Evolutionary conservation across 2,329 filamentous ascomycete genomes (phyloP), one percentile per base, ranked within the genome.

Genomic region (Endocalyx cinctus): DNA sequence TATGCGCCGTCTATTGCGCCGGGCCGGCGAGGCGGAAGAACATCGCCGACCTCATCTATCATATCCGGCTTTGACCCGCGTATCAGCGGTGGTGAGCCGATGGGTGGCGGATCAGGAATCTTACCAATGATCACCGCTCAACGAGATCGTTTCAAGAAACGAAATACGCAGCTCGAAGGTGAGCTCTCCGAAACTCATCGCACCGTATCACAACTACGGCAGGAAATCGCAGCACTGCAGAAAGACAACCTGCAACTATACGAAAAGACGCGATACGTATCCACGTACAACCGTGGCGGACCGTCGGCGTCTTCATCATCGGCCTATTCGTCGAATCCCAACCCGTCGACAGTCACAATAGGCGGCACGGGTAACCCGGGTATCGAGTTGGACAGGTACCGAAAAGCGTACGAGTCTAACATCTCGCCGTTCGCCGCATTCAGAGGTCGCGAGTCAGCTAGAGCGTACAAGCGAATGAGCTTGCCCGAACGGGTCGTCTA

Each of bases 71-170:
- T 96, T 54, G 86, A 94, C 52, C 81, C 84, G 15, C 73, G 77
- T 27, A 68, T 67, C 63, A 57, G 61, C 7, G 62, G 70, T 25
- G 65, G 71, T 12, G 84, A 87, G 29, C 70, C 81, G 7, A 72
- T 82, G 35, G 84, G 84, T 19, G 72, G 85, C 34, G 86, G 87
- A 3, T 86, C 86, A 0, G 87, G 89, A 10, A 96, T 98, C 44
- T 69, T 98, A 16, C 94, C 92, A 20, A 98, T 98, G 94, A 85
- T 98, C 33, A 95, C 92, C 20, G 92, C 94, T 2, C 94, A 98
- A 63, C 83, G 92, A 41, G 92, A 98, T 63, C 87, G 92, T 32
- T 98, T 97, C 76, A 97, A 96, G 71, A 87, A 94, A 69, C 87
- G 89, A 54, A 97, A 95, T 46, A 68, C 79, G 0, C 85, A 98